phyloP scores from a whole-genome alignment of 352 stramenopile species.

The Thraustotheca clavata region DNA sequence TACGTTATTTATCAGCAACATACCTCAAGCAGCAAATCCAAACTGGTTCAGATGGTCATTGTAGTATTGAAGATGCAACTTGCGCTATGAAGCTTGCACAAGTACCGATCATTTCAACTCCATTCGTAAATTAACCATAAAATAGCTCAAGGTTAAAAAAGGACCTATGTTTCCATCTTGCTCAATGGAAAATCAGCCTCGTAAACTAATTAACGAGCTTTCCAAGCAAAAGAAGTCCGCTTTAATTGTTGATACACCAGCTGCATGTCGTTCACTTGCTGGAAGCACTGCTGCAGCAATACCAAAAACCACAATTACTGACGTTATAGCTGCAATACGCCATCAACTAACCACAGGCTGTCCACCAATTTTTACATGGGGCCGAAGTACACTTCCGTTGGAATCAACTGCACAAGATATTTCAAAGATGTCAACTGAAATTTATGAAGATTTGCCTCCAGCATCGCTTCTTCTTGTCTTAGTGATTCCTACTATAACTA shows the following conservation, averaged over 20 bases:
- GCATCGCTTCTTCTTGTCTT: constrained; percentile 49
- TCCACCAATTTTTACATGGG: constrained; percentile 73
- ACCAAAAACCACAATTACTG: constrained; percentile 34
- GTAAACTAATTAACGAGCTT: constrained; percentile 74
- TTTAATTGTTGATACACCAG: constrained; percentile 61
- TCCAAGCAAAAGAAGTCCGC: constrained; percentile 60
- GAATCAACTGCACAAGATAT: constrained; percentile 25
- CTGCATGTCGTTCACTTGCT: constrained; percentile 51
- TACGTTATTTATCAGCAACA: constrained; percentile 63
- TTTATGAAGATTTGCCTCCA: constrained; percentile 39
- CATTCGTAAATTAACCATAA: not conserved
- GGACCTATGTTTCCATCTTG: constrained; percentile 64
- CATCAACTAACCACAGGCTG: constrained; percentile 79
- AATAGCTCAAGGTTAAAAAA: constrained; percentile 63
- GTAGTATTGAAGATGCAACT: constrained; percentile 72
- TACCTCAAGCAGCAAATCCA: constrained; percentile 70
- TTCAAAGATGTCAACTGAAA: constrained; percentile 26
- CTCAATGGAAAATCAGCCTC: constrained; percentile 35
- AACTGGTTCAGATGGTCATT: constrained; percentile 59
- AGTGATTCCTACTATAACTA: constrained; percentile 36
- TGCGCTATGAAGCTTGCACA: constrained; percentile 63
- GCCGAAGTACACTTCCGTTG: constrained; percentile 22
- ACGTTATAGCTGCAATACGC: constrained; percentile 46
- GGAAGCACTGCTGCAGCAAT: constrained; percentile 49
- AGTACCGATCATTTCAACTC: constrained; percentile 1